phyloP scores from a whole-genome alignment of 2,329 filamentous ascomycete genomes.

The Colletotrichum tofieldiae region DNA sequence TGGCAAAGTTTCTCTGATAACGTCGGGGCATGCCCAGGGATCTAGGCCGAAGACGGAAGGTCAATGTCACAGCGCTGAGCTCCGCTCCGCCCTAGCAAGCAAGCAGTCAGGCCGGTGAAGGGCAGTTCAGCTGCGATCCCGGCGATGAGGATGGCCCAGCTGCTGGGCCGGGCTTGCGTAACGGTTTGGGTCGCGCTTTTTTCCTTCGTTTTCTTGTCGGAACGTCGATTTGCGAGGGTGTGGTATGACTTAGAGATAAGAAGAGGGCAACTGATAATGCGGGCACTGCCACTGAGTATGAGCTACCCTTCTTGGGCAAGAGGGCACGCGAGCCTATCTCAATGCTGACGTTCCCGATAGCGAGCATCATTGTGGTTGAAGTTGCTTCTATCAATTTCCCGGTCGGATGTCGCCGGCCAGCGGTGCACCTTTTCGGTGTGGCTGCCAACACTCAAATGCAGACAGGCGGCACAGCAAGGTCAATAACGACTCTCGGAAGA shows the following conservation, averaged over 20 bases:
- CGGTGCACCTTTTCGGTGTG: neutral
- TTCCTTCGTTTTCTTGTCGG: neutral
- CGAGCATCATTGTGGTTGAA: too few species aligned
- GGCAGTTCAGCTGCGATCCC: constrained; percentile 7
- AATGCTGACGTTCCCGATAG: neutral
- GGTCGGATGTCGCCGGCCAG: constrained; percentile 29
- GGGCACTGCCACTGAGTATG: constrained; percentile 7
- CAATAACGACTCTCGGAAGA: neutral
- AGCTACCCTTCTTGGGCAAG: constrained; percentile 32
- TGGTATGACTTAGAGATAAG: constrained; percentile 1
- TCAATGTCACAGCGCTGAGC: constrained; percentile 12
- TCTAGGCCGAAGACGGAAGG: constrained; percentile 37
- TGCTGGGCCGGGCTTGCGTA: constrained; percentile 2
- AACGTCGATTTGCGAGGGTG: neutral
- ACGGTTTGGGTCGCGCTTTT: neutral
- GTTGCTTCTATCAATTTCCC: neutral
- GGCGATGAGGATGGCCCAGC: constrained; percentile 5
- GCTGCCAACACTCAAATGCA: neutral
- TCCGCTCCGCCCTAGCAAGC: constrained; percentile 19
- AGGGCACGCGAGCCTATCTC: constrained; percentile 31
- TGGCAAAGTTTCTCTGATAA: constrained; percentile 24
- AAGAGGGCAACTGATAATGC: neutral
- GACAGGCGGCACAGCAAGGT: neutral
- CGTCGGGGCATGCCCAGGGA: neutral
- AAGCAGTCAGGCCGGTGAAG: neutral